Percentiles rank a stretch among this genome's conserved stretches.
These are phyloP conservation scores for Pistacia vera DNA, from an alignment of 345 rosid species.

Conservation along the genomic window DNA sequence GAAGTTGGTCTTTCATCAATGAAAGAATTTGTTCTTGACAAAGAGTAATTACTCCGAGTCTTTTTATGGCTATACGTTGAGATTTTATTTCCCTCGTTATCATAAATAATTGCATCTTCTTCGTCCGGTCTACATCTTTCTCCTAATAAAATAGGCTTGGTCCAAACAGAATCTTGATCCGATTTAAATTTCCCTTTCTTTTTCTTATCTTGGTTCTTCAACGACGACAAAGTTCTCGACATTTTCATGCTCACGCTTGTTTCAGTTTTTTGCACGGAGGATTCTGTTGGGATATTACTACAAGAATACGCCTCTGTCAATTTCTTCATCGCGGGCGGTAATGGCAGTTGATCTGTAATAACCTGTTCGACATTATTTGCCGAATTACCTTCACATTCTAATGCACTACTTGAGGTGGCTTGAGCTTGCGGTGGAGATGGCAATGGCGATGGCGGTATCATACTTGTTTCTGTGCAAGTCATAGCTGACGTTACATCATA, in stretches of 20 bases:
- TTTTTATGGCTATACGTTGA: conserved; percentile 40
- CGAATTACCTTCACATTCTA: background rate
- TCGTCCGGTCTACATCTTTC: conserved; percentile 62
- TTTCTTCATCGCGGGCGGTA: conserved; percentile 47
- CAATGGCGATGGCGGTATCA: background rate
- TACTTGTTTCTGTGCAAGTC: background rate
- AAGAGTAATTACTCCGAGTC: conserved; percentile 31
- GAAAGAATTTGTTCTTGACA: conserved; percentile 45
- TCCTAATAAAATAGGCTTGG: conserved; percentile 66
- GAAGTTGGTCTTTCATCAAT: conserved; percentile 29
- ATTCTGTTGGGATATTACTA: conserved; percentile 23
- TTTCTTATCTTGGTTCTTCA: conserved; percentile 14
- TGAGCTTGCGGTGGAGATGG: background rate
- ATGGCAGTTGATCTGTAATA: conserved; percentile 30
- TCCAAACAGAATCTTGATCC: conserved; percentile 57
- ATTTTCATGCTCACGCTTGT: conserved; percentile 36
- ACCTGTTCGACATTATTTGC: background rate
- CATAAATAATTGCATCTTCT: conserved; percentile 36
- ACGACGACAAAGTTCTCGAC: conserved; percentile 44
- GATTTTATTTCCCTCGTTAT: conserved; percentile 43
- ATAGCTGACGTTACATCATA: too few relatives aligned
- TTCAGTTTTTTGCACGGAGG: conserved; percentile 19
- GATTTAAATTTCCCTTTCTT: conserved; percentile 38
- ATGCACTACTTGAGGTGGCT: background rate
- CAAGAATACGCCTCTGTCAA: conserved; percentile 31